Evolutionary conservation across 1,139 yeast genomes (phyloP).

Genomic region (Arxiozyma bovina): DNA sequence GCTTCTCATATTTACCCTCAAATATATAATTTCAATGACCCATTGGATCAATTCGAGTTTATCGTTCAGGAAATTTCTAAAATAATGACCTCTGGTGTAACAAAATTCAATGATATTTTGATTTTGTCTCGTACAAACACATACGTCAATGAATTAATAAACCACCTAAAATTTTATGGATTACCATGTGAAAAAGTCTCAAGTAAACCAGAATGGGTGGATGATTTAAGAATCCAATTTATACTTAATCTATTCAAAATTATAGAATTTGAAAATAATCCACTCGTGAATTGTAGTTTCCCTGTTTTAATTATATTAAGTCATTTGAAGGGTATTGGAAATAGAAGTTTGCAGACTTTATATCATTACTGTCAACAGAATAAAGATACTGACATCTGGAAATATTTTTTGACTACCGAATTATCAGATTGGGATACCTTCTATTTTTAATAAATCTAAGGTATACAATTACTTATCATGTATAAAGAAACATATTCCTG

Average conservation of each 20-base stretch:
- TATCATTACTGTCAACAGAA: constrained; percentile 12
- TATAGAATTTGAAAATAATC: constrained; percentile 1
- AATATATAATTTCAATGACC: constrained; percentile 9
- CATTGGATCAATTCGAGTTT: constrained; percentile 19
- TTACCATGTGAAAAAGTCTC: constrained; percentile 39
- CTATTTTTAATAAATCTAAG: constrained; percentile 13
- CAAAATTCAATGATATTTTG: constrained; percentile 40
- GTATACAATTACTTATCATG: constrained; percentile 4
- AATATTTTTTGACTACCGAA: constrained; percentile 14
- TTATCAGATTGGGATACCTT: constrained; percentile 13
- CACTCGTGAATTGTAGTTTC: constrained; percentile 19
- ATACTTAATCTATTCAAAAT: constrained; percentile 45
- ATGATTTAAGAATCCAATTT: constrained; percentile 38
- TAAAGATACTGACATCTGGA: constrained; percentile 20
- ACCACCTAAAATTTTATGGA: constrained; percentile 37
- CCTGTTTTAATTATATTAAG: constrained; percentile 21
- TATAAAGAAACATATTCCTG: not conserved
- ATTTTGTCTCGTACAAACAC: constrained; percentile 47
- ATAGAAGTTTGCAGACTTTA: constrained; percentile 17
- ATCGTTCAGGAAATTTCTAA: constrained; percentile 19
- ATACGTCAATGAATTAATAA: constrained; percentile 41
- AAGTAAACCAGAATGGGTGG: constrained; percentile 46
- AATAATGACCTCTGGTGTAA: constrained; percentile 18
- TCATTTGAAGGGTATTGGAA: constrained; percentile 23
- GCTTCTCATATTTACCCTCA: constrained; percentile 13